Conservation (phyloP, 202 grass and related monocot genomes). For the Musa balbisiana region DNA sequence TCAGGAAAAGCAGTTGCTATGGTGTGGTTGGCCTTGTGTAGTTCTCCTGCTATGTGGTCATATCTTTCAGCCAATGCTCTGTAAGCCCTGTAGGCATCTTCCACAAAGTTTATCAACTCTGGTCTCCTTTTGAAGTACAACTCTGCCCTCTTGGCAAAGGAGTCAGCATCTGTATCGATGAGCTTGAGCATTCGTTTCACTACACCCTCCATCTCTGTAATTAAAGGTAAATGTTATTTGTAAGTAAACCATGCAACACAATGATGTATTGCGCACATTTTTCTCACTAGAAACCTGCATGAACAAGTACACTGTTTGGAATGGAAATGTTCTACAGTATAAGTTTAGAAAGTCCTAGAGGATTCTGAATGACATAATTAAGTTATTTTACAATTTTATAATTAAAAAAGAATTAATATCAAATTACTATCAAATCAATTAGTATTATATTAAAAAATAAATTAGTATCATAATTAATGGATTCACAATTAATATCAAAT, state of each 20-base stretch:
- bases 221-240: not conserved
- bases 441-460: too few relatives aligned
- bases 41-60: slow-evolving; percentile 62
- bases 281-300: too few relatives aligned
- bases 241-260: not conserved
- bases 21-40: slow-evolving; percentile 95
- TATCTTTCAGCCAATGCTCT: slow-evolving; percentile 26
- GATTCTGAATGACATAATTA: too few relatives aligned
- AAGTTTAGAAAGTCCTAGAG: too few relatives aligned
- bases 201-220: not conserved
- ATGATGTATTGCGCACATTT: too few relatives aligned
- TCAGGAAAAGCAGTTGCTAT: slow-evolving; percentile 66
- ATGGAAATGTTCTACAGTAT: too few relatives aligned
- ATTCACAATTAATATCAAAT: too few relatives aligned
- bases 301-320: too few relatives aligned
- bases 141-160: slow-evolving; percentile 10
- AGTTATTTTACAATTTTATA: too few relatives aligned
- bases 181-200: slow-evolving; percentile 6
- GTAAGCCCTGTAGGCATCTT: slow-evolving; percentile 9
- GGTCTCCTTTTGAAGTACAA: slow-evolving; percentile 9
- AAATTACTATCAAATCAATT: too few relatives aligned
- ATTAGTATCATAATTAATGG: too few relatives aligned
- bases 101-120: slow-evolving; percentile 4
- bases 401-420: too few relatives aligned
- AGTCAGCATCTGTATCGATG: not conserved